phyloP scores from a whole-genome alignment of 176 grass and related monocot genomes.

The Musa acuminata region DNA sequence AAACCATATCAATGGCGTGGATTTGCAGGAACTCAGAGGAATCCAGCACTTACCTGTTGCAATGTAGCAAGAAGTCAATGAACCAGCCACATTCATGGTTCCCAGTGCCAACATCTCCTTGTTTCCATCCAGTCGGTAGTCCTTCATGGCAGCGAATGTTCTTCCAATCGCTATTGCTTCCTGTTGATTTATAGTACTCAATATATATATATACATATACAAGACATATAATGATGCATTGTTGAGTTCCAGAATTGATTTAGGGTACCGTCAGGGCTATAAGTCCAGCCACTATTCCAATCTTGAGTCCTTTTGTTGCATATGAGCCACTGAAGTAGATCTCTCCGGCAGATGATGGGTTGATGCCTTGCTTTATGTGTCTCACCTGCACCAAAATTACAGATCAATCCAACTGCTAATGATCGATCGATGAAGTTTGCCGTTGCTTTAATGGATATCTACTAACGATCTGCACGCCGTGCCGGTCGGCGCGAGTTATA shows the following conservation, averaged over 20 bases:
- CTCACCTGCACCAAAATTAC: neutral
- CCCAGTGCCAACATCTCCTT: constrained; percentile 15
- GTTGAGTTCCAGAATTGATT: no score
- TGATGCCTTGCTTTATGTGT: neutral
- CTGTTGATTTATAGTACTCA: constrained; percentile 1
- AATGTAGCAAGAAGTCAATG: constrained; percentile 11
- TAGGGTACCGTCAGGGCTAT: constrained; percentile 7
- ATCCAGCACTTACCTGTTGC: neutral
- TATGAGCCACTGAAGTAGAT: constrained; percentile 1
- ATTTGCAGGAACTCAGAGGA: no score
- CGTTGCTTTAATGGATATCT: neutral
- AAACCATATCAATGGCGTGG: neutral
- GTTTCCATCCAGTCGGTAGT: constrained; percentile 17
- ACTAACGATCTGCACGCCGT: constrained; percentile 9
- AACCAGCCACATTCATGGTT: constrained; percentile 8
- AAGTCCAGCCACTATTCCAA: neutral
- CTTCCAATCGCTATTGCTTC: constrained; percentile 15
- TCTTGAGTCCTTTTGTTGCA: neutral
- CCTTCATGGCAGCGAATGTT: constrained; percentile 11
- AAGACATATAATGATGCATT: neutral
- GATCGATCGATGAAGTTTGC: neutral
- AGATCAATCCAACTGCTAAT: neutral
- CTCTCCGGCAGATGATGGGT: constrained; percentile 1
- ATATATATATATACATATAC: neutral
- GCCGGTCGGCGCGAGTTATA: constrained; percentile 7